phyloP scores from a whole-genome alignment of 768 basidiomycete genomes.

The Auricularia sp. region DNA sequence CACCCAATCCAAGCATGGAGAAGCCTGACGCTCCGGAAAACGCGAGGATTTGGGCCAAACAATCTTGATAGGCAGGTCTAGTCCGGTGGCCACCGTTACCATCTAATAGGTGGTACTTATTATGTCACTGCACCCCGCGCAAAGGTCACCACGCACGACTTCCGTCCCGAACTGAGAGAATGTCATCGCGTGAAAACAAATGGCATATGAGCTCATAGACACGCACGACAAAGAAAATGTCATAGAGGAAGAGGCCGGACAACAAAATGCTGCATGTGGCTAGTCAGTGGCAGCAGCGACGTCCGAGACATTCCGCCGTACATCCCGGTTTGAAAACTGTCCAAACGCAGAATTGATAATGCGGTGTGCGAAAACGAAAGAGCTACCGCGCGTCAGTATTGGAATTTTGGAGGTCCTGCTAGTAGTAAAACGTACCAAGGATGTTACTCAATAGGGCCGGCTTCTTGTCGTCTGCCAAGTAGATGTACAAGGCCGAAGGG shows the following conservation, averaged over 20 bases:
- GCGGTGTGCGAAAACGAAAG: slow-evolving; percentile 78
- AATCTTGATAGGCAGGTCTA: slow-evolving; percentile 91
- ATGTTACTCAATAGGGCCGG: slow-evolving; percentile 73
- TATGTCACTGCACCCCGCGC: neutral
- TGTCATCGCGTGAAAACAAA: slow-evolving; percentile 6
- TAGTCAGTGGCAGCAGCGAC: neutral
- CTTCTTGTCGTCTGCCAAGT: slow-evolving; percentile 34
- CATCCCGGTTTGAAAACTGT: slow-evolving; percentile 77
- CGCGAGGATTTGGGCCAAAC: slow-evolving; percentile 66
- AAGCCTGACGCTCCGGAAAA: slow-evolving; percentile 48
- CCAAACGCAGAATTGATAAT: slow-evolving; percentile 68
- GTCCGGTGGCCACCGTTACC: slow-evolving; percentile 82
- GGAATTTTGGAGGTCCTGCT: neutral
- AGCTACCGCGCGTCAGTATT: slow-evolving; percentile 8
- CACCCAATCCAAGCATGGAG: slow-evolving; percentile 89
- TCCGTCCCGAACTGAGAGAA: slow-evolving; percentile 53
- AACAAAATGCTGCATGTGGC: slow-evolving; percentile 46
- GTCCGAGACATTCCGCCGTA: neutral
- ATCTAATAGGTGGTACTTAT: slow-evolving; percentile 41
- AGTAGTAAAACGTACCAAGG: slow-evolving; percentile 20
- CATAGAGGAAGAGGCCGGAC: slow-evolving; percentile 81
- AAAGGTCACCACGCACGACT: slow-evolving; percentile 44
- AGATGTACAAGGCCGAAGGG: slow-evolving; percentile 57
- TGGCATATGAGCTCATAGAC: neutral
- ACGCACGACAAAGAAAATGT: slow-evolving; percentile 75